Evolutionary conservation across 352 stramenopile genomes (phyloP).

Genomic region (Phytopythium cucurbitacearum): DNA sequence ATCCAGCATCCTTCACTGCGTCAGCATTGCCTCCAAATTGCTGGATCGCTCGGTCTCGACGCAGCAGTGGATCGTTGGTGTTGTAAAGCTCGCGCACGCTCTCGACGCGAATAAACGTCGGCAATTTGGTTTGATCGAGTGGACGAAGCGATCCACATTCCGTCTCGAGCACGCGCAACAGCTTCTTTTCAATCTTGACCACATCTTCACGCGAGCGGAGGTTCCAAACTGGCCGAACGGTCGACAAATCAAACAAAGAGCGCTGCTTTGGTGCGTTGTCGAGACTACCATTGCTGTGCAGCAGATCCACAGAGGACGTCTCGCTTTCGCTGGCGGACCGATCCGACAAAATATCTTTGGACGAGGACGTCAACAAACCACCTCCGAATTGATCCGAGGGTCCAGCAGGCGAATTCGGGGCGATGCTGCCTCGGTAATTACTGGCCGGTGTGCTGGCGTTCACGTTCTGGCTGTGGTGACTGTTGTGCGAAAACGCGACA

Average conservation of each 20-base stretch:
- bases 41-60: slow-evolving; percentile 22
- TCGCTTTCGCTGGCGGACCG: slow-evolving; percentile 13
- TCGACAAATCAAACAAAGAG: slow-evolving; percentile 1
- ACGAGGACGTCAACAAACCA: not conserved
- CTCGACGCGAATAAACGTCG: slow-evolving; percentile 57
- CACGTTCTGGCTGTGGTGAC: slow-evolving; percentile 2
- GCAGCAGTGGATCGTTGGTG: slow-evolving; percentile 34
- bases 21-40: slow-evolving; percentile 25
- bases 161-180: slow-evolving; percentile 48
- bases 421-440: not conserved
- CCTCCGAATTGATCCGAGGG: slow-evolving; percentile 1
- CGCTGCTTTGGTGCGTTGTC: not conserved
- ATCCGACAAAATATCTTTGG: slow-evolving; percentile 5
- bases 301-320: not conserved
- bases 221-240: slow-evolving; percentile 42
- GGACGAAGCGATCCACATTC: slow-evolving; percentile 50
- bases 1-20: not conserved
- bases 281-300: not conserved
- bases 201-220: slow-evolving; percentile 55
- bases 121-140: slow-evolving; percentile 47
- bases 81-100: slow-evolving; percentile 31
- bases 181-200: slow-evolving; percentile 40
- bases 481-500: slow-evolving; percentile 38
- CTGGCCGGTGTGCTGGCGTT: slow-evolving; percentile 3
- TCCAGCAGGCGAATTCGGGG: slow-evolving; percentile 1